Conservation (phyloP, 345 rosid genomes). For the Salix arbutifolia region DNA sequence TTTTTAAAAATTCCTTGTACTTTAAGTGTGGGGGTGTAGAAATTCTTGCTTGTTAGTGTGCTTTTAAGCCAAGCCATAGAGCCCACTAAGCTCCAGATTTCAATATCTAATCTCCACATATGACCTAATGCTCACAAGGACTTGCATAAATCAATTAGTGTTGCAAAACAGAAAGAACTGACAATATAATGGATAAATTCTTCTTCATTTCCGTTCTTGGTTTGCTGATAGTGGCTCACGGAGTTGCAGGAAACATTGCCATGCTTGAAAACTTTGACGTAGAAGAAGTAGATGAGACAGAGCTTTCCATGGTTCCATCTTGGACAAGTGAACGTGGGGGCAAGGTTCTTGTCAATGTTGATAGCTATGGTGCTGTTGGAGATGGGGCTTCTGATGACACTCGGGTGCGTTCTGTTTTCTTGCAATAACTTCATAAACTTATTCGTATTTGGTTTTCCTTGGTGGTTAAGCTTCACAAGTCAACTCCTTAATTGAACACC, state of each 20-base stretch:
- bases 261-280: constrained; percentile 44
- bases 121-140: constrained; percentile 32
- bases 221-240: constrained; percentile 46
- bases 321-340: constrained; percentile 54
- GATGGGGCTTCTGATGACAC: constrained; percentile 91
- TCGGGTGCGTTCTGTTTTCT: constrained; percentile 44
- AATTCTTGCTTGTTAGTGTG: constrained; percentile 58
- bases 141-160: constrained; percentile 43
- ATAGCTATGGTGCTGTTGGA: constrained; percentile 85
- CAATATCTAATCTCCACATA: constrained; percentile 46
- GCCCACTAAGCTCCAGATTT: constrained; percentile 40
- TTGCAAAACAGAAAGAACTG: constrained; percentile 26
- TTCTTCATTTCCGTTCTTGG: constrained; percentile 45
- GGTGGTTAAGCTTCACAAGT: not conserved
- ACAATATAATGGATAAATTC: constrained; percentile 46
- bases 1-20: constrained; percentile 66
- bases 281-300: constrained; percentile 46
- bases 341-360: constrained; percentile 80
- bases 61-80: constrained; percentile 91
- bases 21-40: constrained; percentile 68
- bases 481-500: not conserved
- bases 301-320: constrained; percentile 35
- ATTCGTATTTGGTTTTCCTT: not conserved
- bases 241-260: constrained; percentile 45
- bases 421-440: not conserved